phyloP scores from a whole-genome alignment of 768 basidiomycete genomes.

The Chiua virens region DNA sequence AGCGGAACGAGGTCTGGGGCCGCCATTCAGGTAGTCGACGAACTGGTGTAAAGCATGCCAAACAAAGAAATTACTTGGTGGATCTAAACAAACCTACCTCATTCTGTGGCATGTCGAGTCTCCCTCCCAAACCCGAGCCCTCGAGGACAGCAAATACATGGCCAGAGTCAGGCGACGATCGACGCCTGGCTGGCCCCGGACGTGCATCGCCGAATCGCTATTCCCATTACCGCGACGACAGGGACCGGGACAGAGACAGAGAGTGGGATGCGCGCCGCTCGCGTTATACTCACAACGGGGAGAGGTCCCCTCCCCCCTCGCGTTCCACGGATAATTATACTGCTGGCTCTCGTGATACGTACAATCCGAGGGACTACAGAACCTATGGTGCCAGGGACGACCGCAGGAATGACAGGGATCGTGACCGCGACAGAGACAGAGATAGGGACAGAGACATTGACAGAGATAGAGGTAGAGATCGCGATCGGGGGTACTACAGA shows the following conservation, averaged over 20 bases:
- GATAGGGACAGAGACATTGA: conserved; percentile 20
- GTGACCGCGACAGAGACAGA: conserved; percentile 16
- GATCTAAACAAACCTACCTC: neutral
- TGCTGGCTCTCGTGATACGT: conserved; percentile 14
- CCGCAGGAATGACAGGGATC: conserved; percentile 25
- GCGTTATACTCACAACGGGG: conserved; percentile 14
- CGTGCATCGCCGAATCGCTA: conserved; percentile 28
- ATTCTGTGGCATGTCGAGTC: conserved; percentile 21
- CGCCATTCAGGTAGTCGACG: conserved; percentile 34
- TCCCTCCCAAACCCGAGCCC: conserved; percentile 33
- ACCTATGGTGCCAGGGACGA: conserved; percentile 20
- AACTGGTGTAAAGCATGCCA: conserved; percentile 15
- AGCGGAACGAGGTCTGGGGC: conserved; percentile 67
- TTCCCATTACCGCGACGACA: conserved; percentile 23
- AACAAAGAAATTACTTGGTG: conserved; percentile 16
- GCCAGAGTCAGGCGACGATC: conserved; percentile 24
- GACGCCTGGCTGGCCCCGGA: conserved; percentile 15
- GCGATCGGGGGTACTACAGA: conserved; percentile 20
- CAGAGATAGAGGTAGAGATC: conserved; percentile 6
- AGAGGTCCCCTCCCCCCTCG: conserved; percentile 13
- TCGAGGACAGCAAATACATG: conserved; percentile 17
- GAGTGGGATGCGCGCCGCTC: conserved; percentile 21
- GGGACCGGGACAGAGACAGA: conserved; percentile 22
- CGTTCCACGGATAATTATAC: conserved; percentile 19
- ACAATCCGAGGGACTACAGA: conserved; percentile 22